These are phyloP conservation scores for Durotheca rogersii DNA, from an alignment of 495 filamentous ascomycete species.

Conservation along the genomic window DNA sequence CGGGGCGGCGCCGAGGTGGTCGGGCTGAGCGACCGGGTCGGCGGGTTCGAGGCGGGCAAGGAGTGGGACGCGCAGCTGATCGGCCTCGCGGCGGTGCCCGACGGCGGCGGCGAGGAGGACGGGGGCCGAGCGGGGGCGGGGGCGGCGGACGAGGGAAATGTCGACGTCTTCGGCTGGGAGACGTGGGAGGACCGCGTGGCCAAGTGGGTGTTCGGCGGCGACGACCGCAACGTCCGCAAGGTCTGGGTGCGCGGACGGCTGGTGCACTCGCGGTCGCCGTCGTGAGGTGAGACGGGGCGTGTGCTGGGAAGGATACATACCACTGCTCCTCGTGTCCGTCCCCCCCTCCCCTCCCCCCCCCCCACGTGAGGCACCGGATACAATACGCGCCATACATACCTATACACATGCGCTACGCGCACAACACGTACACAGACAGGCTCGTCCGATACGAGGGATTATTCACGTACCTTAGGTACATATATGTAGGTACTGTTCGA, in stretches of 20 bases:
- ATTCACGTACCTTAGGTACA: no score
- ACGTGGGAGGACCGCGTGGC: slow-evolving; percentile 71
- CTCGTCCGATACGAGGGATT: no score
- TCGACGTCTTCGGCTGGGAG: slow-evolving; percentile 89
- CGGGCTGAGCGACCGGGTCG: slow-evolving; percentile 66
- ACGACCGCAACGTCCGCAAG: slow-evolving; percentile 74
- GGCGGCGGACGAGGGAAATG: slow-evolving; percentile 47
- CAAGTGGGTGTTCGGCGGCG: slow-evolving; percentile 88
- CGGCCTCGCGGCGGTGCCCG: slow-evolving; percentile 51
- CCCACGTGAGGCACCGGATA: background rate
- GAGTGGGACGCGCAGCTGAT: slow-evolving; percentile 86
- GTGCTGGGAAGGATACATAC: background rate
- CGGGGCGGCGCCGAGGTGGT: slow-evolving; percentile 76
- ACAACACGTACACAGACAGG: no score
- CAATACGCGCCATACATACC: background rate
- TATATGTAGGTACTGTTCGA: no score
- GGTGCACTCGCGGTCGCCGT: slow-evolving; percentile 61
- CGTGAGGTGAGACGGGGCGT: background rate
- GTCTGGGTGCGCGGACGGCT: slow-evolving; percentile 81
- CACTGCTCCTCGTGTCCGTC: no score
- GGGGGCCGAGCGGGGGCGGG: no score
- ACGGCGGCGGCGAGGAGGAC: slow-evolving; percentile 28
- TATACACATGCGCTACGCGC: background rate
- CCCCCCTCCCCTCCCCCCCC: background rate
- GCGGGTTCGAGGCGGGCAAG: slow-evolving; percentile 81